Conservation (phyloP, 163 green algal genomes). For the Volvox carteri region DNA sequence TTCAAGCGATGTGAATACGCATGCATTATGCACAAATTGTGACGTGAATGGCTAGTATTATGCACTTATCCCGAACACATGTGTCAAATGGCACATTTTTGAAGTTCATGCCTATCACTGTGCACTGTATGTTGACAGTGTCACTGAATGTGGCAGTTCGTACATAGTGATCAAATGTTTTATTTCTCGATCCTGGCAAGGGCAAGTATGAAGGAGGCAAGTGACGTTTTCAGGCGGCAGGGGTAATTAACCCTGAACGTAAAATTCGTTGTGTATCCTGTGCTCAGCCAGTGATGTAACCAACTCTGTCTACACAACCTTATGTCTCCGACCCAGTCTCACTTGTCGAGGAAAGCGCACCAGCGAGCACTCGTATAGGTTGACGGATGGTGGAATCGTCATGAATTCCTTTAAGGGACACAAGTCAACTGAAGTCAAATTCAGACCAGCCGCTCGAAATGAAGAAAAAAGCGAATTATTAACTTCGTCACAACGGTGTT, state of each 20-base stretch:
- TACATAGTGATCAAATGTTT: not conserved
- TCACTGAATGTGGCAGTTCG: not conserved
- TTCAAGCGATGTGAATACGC: no score
- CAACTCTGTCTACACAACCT: no score
- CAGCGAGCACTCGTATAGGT: slow-evolving; percentile 3
- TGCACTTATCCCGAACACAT: not conserved
- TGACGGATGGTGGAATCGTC: not conserved
- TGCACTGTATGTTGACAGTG: not conserved
- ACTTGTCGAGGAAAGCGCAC: no score
- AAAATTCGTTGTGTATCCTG: not conserved
- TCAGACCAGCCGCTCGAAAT: not conserved
- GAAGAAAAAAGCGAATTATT: not conserved
- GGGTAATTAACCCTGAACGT: not conserved
- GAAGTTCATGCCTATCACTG: not conserved
- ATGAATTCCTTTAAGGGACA: not conserved
- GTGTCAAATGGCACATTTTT: not conserved
- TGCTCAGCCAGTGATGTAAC: no score
- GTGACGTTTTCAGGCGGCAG: not conserved
- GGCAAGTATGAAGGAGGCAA: not conserved
- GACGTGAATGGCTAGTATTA: not conserved
- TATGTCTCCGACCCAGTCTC: no score
- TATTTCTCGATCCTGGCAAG: not conserved
- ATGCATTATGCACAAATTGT: no score
- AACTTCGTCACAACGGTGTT: slow-evolving; percentile 4
- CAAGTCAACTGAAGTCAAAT: not conserved